These are phyloP conservation scores for Penicillium fimorum DNA, from an alignment of 495 filamentous ascomycete species.

Conservation along the genomic window DNA sequence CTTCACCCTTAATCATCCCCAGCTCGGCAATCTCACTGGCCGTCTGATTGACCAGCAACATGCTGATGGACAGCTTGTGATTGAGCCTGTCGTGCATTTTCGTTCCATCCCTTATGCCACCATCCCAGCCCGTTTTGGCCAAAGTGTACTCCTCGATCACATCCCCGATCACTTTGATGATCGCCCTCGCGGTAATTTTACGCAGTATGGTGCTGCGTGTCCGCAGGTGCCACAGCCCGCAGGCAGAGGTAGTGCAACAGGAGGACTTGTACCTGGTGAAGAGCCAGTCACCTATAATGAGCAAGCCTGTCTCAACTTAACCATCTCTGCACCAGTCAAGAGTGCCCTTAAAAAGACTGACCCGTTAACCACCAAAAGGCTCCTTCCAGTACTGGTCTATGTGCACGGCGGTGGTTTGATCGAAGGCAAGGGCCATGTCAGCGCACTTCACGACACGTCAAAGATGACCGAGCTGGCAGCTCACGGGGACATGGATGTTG, in stretches of 20 bases:
- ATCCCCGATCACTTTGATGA: neutral
- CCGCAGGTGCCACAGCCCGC: neutral
- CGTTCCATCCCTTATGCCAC: neutral
- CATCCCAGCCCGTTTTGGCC: neutral
- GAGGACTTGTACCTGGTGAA: neutral
- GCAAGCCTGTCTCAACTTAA: neutral
- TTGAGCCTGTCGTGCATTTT: neutral
- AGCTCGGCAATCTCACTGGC: neutral
- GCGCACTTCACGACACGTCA: neutral
- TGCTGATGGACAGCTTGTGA: neutral
- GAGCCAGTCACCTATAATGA: neutral
- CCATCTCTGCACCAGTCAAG: neutral
- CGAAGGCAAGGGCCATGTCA: neutral
- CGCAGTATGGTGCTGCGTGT: neutral
- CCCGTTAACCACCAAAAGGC: neutral
- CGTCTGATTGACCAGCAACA: neutral
- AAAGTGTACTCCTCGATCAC: neutral
- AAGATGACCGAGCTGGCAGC: neutral
- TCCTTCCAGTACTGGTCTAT: neutral
- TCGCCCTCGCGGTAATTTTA: neutral
- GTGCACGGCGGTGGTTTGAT: neutral
- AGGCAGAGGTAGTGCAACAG: neutral
- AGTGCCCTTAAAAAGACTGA: neutral
- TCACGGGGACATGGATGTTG: neutral
- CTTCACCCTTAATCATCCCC: neutral